Evolutionary conservation across 2,329 filamentous ascomycete species (phyloP).

Genomic region (Seiridium cupressi): DNA sequence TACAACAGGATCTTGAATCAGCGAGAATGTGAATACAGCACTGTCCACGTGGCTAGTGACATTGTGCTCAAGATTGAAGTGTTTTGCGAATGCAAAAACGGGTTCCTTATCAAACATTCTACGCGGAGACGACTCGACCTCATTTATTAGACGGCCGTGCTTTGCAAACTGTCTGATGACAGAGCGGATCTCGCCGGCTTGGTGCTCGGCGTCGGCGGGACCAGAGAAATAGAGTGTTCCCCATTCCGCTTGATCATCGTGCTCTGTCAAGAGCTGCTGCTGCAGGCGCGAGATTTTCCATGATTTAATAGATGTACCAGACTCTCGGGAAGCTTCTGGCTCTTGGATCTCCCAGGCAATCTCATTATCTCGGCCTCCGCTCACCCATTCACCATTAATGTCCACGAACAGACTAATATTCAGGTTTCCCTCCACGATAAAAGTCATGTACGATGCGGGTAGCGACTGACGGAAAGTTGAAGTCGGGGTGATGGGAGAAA

Average conservation of each 20-base stretch:
- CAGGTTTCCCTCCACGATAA: slow-evolving; percentile 66
- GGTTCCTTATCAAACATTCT: slow-evolving; percentile 75
- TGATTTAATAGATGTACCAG: slow-evolving; percentile 52
- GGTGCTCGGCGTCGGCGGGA: slow-evolving; percentile 64
- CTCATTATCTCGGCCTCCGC: slow-evolving; percentile 65
- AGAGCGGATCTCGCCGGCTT: slow-evolving; percentile 65
- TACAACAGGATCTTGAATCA: slow-evolving; percentile 75
- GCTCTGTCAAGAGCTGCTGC: slow-evolving; percentile 73
- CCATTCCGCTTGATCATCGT: slow-evolving; percentile 77
- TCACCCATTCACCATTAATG: slow-evolving; percentile 78
- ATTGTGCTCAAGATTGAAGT: slow-evolving; percentile 48
- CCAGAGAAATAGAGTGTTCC: slow-evolving; percentile 76
- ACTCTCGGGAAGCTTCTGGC: slow-evolving; percentile 28
- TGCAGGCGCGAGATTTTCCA: slow-evolving; percentile 61
- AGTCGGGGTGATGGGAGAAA: slow-evolving; percentile 78
- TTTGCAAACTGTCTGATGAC: slow-evolving; percentile 69
- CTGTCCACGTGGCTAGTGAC: slow-evolving; percentile 41
- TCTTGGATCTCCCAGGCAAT: slow-evolving; percentile 68
- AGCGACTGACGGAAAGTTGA: slow-evolving; percentile 78
- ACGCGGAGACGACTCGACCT: slow-evolving; percentile 65
- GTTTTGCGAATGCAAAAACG: slow-evolving; percentile 75
- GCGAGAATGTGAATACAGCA: slow-evolving; percentile 71
- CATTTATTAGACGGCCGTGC: slow-evolving; percentile 64
- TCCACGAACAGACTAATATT: slow-evolving; percentile 66
- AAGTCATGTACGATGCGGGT: slow-evolving; percentile 76